Evolutionary conservation across 352 stramenopile species (phyloP).

Genomic region (Phytophthora idaei): DNA sequence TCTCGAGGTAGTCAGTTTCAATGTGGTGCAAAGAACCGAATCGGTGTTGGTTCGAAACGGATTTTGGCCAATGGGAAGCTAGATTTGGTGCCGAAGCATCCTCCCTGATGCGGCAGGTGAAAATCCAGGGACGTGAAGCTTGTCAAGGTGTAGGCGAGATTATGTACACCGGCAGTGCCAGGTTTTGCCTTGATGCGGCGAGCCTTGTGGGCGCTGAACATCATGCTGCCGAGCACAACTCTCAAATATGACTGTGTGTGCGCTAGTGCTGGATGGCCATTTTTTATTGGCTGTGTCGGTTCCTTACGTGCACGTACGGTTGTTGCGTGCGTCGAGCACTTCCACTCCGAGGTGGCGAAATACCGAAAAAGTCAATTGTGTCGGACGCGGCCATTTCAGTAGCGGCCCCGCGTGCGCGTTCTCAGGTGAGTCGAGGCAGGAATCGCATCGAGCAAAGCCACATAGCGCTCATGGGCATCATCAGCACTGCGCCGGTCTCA

Average conservation of each 20-base stretch:
- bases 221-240: background rate
- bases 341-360: constrained; percentile 5
- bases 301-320: constrained; percentile 1
- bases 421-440: constrained; percentile 1
- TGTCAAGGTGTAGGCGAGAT: constrained; percentile 2
- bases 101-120: constrained; percentile 5
- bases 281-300: background rate
- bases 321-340: constrained; percentile 5
- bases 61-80: constrained; percentile 29
- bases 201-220: background rate
- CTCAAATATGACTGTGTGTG: background rate
- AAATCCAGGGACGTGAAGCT: constrained; percentile 17
- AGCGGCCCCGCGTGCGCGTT: constrained; percentile 6
- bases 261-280: too few relatives aligned
- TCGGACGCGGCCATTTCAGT: constrained; percentile 8
- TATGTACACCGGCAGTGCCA: constrained; percentile 5
- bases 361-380: constrained; percentile 7
- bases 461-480: background rate
- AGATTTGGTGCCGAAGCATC: constrained; percentile 2
- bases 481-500: constrained; percentile 6
- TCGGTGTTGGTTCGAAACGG: constrained; percentile 1
- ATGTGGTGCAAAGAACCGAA: constrained; percentile 9
- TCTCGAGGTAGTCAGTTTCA: constrained; percentile 29
- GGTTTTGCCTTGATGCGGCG: background rate
- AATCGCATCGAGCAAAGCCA: constrained; percentile 27